phyloP scores from a whole-genome alignment of 306 rosid species.

The Cucumis sativus region Cucumber_9930_V3 NC_026659.2:28893001-28893500 shows the following conservation, averaged over 20 bases:
- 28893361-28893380: neutral
- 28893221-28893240: conserved; percentile 45
- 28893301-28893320: too few species aligned
- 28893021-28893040: conserved; percentile 14
- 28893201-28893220: conserved; percentile 25
- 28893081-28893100: conserved; percentile 35
- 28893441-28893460: neutral
- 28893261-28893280: neutral
- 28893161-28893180: conserved; percentile 15
- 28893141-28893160: conserved; percentile 22
- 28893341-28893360: neutral
- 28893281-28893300: too few species aligned
- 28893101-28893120: conserved; percentile 28
- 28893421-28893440: neutral
- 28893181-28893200: conserved; percentile 35
- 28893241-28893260: conserved; percentile 9
- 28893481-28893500: conserved; percentile 43
- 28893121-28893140: conserved; percentile 41
- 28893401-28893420: too few species aligned
- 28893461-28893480: conserved; percentile 47
- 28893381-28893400: too few species aligned
- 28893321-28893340: neutral
- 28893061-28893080: conserved; percentile 45
- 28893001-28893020: conserved; percentile 42
- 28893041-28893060: conserved; percentile 26